These are phyloP conservation scores for Diaporthe citrichinensis DNA, from an alignment of 2,329 filamentous ascomycete species.

Conservation along the genomic window DNA sequence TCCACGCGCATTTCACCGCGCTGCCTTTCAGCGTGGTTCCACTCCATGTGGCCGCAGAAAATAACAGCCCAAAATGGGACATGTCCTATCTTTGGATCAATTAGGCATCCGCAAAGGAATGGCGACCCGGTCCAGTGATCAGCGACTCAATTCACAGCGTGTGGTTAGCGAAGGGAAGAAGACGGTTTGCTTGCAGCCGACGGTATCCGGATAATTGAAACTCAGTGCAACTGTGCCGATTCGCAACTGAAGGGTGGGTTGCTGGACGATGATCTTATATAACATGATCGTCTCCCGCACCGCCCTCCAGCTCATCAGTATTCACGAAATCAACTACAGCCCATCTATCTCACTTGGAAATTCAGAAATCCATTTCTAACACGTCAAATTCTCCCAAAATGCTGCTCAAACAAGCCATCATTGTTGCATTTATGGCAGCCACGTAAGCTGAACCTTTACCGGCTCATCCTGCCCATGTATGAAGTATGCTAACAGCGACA, in stretches of 20 bases:
- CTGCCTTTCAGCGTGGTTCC: not conserved
- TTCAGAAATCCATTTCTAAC: too few relatives aligned
- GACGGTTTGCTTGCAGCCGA: not conserved
- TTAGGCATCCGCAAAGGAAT: not conserved
- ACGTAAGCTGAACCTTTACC: not conserved
- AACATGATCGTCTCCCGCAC: not conserved
- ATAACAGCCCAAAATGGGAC: not conserved
- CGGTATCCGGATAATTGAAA: not conserved
- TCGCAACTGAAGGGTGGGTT: not conserved
- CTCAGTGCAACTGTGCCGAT: not conserved
- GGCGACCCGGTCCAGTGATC: not conserved
- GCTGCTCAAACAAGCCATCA: conserved; percentile 3
- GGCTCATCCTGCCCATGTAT: not conserved
- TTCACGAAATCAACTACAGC: not conserved
- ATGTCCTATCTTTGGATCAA: not conserved
- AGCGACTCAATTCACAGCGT: not conserved
- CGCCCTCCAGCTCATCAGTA: not conserved
- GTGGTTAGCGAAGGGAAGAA: not conserved
- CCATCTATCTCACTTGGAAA: too few relatives aligned
- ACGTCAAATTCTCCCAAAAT: not conserved
- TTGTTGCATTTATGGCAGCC: conserved; percentile 6
- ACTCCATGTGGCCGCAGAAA: not conserved
- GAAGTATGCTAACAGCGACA: not conserved
- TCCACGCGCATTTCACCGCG: not conserved
- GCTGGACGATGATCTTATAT: not conserved